Base-by-base conservation (phyloP, 805 yeast genomes). In the Yarrowia alimentaria region DNA sequence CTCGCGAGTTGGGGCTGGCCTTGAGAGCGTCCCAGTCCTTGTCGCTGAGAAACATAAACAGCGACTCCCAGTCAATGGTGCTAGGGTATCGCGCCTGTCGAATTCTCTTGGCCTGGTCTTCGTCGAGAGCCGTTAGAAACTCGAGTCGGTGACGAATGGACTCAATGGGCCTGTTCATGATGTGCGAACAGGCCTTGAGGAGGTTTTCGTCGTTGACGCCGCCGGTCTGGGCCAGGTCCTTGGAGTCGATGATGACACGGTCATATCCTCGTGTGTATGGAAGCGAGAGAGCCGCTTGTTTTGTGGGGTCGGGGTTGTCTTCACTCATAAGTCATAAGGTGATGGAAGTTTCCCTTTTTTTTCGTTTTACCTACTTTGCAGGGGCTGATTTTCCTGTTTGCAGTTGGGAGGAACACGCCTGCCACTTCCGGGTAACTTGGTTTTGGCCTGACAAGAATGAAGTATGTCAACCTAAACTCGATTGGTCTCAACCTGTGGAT, bases 231-330 rank as follows among this genome's bases (percentile, higher is more conserved):
- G 50, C 50, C 22, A 43, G 37, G 34, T 43, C 37, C 19, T 43
- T 30, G 16, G 50, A 14, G 37, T 43, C 50, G 22, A 43, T 30
- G 13, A 43, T 43, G 19, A 43, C 50, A 16, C 50, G 35, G 37
- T 43, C 50, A 31, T 43, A 43, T 3, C 50, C 50, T 20, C 50
- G 24, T 14, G 50, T 43, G 17, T 43, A 43, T 11, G 50, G 50
- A 11, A 30, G 10, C n/a, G 50, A 43, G 11, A 29, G n/a, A n/a
- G n/a, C n/a, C n/a, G n/a, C n/a, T n/a, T n/a, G n/a, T 21, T 28
- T 33, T 22, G 25, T 19, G 7, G 32, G 4, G 19, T 26, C 12
- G 25, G 5, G n/a, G 34, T 19, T 19, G 25, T 29, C 22, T 30
- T 21, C 30, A 11, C 21, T 43, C 50, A 43, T 43, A 43, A 43